Evolutionary conservation across 352 stramenopile genomes (phyloP).

Genomic region (Phytophthora pluvialis): DNA sequence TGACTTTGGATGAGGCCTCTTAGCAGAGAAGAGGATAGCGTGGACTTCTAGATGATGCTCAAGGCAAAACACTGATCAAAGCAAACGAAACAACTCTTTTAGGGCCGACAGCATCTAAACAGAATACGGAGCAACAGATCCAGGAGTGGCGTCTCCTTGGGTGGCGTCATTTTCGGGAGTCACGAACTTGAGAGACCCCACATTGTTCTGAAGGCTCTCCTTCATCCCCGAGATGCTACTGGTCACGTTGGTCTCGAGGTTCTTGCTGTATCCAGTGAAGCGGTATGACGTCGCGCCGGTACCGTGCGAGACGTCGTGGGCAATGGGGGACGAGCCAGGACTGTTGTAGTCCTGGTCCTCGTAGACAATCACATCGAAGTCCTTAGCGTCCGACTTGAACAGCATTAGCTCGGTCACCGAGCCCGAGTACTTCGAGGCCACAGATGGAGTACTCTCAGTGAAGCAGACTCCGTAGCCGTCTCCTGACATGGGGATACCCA

Average conservation of each 20-base stretch:
- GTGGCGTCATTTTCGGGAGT: conserved; percentile 12
- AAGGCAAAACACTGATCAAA: not conserved
- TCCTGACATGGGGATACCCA: conserved; percentile 20
- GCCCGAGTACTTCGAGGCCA: conserved; percentile 41
- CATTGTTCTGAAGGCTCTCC: conserved; percentile 29
- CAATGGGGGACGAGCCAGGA: not conserved
- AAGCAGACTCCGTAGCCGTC: conserved; percentile 49
- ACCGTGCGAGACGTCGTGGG: conserved; percentile 6
- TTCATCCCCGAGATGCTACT: conserved; percentile 20
- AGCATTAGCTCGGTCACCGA: conserved; percentile 48
- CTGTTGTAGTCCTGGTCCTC: conserved; percentile 44
- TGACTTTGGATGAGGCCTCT: not conserved
- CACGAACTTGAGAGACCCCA: conserved; percentile 38
- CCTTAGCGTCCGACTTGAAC: conserved; percentile 42
- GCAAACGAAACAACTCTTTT: conserved; percentile 6
- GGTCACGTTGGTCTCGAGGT: conserved; percentile 22
- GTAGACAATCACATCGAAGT: conserved; percentile 54
- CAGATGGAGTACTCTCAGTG: conserved; percentile 19
- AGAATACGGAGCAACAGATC: conserved; percentile 29
- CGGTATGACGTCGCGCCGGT: conserved; percentile 22
- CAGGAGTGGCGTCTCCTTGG: conserved; percentile 17
- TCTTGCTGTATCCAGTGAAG: conserved; percentile 43
- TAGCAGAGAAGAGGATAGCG: too few species aligned
- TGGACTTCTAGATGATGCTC: too few species aligned
- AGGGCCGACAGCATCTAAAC: conserved; percentile 15